Evolutionary conservation across 805 yeast genomes (phyloP).

Genomic region (Ogataea zsoltii): DNA sequence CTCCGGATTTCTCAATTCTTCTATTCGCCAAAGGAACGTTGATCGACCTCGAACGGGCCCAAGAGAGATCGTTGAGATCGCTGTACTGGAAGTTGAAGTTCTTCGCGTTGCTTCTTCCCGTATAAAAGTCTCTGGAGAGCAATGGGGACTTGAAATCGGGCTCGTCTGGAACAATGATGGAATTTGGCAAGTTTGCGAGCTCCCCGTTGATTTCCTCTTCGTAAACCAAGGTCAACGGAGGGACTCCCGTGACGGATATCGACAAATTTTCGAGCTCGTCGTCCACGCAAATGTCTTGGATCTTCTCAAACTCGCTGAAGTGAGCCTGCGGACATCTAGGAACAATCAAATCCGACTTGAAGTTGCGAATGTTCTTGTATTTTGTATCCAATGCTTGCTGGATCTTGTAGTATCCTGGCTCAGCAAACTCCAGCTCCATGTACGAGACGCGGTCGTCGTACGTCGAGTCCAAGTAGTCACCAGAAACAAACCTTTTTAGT

Average conservation of each 20-base stretch:
- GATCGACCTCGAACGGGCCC: constrained; percentile 34
- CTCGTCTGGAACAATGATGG: constrained; percentile 44
- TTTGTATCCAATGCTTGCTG: constrained; percentile 61
- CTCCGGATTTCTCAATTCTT: constrained; percentile 43
- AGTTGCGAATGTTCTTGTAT: constrained; percentile 56
- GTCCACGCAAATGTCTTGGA: constrained; percentile 61
- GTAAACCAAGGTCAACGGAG: constrained; percentile 68
- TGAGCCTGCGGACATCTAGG: constrained; percentile 78
- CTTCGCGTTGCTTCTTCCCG: constrained; percentile 20
- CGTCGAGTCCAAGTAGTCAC: constrained; percentile 28
- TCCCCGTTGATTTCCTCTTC: constrained; percentile 43
- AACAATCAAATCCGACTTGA: constrained; percentile 61
- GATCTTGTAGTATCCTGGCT: constrained; percentile 79
- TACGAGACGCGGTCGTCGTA: constrained; percentile 50
- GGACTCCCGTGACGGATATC: constrained; percentile 68
- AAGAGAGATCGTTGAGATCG: constrained; percentile 41
- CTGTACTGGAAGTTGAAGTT: constrained; percentile 29
- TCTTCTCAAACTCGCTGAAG: constrained; percentile 40
- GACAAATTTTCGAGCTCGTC: constrained; percentile 46
- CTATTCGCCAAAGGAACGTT: constrained; percentile 30
- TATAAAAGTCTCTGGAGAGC: constrained; percentile 32
- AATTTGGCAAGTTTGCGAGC: constrained; percentile 29
- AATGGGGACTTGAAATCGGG: constrained; percentile 50
- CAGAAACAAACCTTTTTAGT: constrained; percentile 39
- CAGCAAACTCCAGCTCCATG: constrained; percentile 60